These are phyloP conservation scores for Breynia disticha DNA, from an alignment of 441 rosid genomes.

Conservation along the genomic window DNA sequence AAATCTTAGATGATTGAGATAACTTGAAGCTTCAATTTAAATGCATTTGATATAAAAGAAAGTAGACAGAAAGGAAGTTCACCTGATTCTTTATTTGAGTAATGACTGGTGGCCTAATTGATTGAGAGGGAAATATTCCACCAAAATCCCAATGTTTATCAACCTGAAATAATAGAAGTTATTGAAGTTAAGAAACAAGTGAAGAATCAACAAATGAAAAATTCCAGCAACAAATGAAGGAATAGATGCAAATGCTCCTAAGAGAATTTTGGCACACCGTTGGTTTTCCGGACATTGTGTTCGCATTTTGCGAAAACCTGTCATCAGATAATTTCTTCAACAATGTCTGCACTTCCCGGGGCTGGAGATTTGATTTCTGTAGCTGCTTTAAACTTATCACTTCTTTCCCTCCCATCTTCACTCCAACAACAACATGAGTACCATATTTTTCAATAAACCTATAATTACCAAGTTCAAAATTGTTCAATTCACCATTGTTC, in stretches of 20 bases:
- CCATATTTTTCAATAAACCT: constrained; percentile 86
- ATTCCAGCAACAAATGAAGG: not conserved
- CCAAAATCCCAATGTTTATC: constrained; percentile 32
- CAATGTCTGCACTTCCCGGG: constrained; percentile 69
- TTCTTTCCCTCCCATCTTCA: constrained; percentile 97
- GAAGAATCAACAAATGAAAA: too few species aligned
- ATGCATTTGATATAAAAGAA: too few species aligned
- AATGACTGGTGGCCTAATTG: constrained; percentile 37
- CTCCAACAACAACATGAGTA: constrained; percentile 83
- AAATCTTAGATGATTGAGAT: not conserved
- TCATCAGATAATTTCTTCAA: constrained; percentile 87
- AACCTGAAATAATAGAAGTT: constrained; percentile 33
- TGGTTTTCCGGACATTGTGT: constrained; percentile 35
- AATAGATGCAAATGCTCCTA: too few species aligned
- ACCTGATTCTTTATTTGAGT: constrained; percentile 51
- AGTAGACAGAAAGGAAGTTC: constrained; percentile 13
- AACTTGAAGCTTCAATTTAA: not conserved
- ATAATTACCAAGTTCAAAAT: constrained; percentile 20
- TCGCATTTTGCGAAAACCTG: constrained; percentile 71
- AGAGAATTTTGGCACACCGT: constrained; percentile 43
- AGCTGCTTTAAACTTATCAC: constrained; percentile 81
- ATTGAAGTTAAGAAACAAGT: not conserved
- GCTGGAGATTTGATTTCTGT: constrained; percentile 66
- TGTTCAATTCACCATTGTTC: too few species aligned
- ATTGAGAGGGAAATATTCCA: constrained; percentile 28